Percentiles rank a stretch among this genome's conserved stretches.
Evolutionary conservation across 1,284 basidiomycete species (phyloP).

Genomic region (Leccinum pachyderme): DNA sequence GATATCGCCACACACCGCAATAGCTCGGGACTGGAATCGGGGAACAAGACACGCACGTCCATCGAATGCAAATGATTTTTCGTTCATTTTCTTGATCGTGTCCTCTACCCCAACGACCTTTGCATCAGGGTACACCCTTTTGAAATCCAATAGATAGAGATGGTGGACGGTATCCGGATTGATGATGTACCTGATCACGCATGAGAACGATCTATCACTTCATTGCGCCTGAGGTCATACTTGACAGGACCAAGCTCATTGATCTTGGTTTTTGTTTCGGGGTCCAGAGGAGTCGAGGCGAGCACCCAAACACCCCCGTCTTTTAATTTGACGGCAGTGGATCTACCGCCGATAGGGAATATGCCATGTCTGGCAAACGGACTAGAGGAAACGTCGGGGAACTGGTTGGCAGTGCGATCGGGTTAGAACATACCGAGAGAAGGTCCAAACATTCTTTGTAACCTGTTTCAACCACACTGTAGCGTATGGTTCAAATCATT

Average conservation of each 20-base stretch:
- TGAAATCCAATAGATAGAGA: constrained; percentile 67
- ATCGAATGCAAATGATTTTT: constrained; percentile 49
- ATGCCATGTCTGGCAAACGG: constrained; percentile 70
- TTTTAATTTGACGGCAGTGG: constrained; percentile 77
- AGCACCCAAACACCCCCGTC: constrained; percentile 81
- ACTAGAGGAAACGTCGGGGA: constrained; percentile 35
- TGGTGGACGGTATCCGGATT: constrained; percentile 66
- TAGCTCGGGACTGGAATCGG: neutral
- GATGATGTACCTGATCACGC: constrained; percentile 56
- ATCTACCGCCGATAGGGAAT: constrained; percentile 76
- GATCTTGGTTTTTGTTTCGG: constrained; percentile 70
- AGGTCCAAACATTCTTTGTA: constrained; percentile 64
- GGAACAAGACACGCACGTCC: constrained; percentile 49
- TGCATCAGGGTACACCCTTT: constrained; percentile 75
- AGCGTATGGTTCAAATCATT: neutral
- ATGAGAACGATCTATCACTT: neutral
- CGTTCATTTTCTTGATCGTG: constrained; percentile 43
- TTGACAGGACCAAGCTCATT: constrained; percentile 77
- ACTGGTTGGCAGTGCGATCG: neutral
- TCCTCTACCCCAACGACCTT: constrained; percentile 69
- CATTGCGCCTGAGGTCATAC: constrained; percentile 32
- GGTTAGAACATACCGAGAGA: constrained; percentile 54
- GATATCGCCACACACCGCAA: neutral
- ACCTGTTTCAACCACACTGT: constrained; percentile 39
- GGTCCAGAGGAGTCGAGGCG: constrained; percentile 79